These are phyloP conservation scores for Pistacia vera DNA, from an alignment of 345 rosid species.

Conservation along the genomic window DNA sequence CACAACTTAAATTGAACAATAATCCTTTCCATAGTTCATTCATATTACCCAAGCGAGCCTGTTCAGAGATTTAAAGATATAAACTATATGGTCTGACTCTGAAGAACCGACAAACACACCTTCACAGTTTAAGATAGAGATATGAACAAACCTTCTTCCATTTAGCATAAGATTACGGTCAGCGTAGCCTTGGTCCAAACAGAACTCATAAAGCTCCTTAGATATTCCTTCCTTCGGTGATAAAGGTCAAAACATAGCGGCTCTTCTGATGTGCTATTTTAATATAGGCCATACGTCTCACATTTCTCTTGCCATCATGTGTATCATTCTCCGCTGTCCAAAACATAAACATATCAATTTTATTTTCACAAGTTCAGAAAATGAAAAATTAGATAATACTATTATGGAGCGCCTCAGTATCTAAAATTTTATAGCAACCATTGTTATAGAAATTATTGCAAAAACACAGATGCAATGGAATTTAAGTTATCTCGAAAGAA, in stretches of 20 bases:
- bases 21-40: too few relatives aligned
- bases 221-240: constrained; percentile 47
- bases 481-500: too few relatives aligned
- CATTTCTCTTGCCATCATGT: constrained; percentile 68
- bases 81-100: background rate
- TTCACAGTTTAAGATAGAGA: too few relatives aligned
- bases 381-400: background rate
- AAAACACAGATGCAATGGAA: too few relatives aligned
- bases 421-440: too few relatives aligned
- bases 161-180: constrained; percentile 70
- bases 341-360: background rate
- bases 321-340: constrained; percentile 76
- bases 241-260: constrained; percentile 70
- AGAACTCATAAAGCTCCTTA: constrained; percentile 35
- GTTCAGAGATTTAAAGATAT: background rate
- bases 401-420: too few relatives aligned
- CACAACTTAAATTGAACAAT: too few relatives aligned
- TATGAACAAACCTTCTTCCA: constrained; percentile 55
- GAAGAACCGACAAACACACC: background rate
- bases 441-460: too few relatives aligned
- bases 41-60: too few relatives aligned
- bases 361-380: constrained; percentile 4
- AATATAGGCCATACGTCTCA: constrained; percentile 78
- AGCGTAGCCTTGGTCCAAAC: constrained; percentile 73
- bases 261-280: constrained; percentile 81